Evolutionary conservation across 768 basidiomycete genomes (phyloP), one percentile per base, ranked within the genome.

Genomic region (Boletellus ananiceps): DNA sequence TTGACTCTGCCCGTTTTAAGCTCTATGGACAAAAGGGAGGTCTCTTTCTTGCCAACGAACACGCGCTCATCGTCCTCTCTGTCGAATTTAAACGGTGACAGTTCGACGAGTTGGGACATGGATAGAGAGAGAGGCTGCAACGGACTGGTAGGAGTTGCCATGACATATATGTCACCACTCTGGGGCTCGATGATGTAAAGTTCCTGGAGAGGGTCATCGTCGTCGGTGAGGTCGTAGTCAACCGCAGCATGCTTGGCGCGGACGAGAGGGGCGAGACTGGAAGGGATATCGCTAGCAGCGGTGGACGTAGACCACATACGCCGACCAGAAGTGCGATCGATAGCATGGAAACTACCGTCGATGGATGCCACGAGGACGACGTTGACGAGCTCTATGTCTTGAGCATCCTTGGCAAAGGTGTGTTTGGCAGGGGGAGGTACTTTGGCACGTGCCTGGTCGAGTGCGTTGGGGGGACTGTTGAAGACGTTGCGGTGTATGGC

Each of bases 121-220:
- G 93, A 84, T 55, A 96, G 80, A 1, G 93, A 92, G 54, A 99
- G 86, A 41, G 87, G 89, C 60, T 93, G 85, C 36, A 97, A 76
- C 2, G 86, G 81, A 43, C 77, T 78, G 13, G 75, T 75, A 1
- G 84, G 82, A 0, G 81, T 78, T 6, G 82, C 70, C 71, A 91
- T 84, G 51, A 96, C 82, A 66, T 88, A 98, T 56, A 98, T 89
- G 60, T 92, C 87, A 7, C 95, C 95, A 5, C 88, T 86, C 73
- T 93, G 88, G 0, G 95, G 95, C 62, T 97, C 95, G 45, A 97
- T 88, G 52, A 97, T 85, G 69, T 95, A 98, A 38, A 86, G 79
- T 64, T 92, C 90, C 58, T 82, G 79, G 23, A 71, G 66, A 1
- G 67, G 61, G 47, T 71, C 64, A 41, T 78, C 76, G 54, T 84